These are phyloP conservation scores for Cladosporium sp. DNA, from an alignment of 2,329 filamentous ascomycete species.

Conservation along the genomic window DNA sequence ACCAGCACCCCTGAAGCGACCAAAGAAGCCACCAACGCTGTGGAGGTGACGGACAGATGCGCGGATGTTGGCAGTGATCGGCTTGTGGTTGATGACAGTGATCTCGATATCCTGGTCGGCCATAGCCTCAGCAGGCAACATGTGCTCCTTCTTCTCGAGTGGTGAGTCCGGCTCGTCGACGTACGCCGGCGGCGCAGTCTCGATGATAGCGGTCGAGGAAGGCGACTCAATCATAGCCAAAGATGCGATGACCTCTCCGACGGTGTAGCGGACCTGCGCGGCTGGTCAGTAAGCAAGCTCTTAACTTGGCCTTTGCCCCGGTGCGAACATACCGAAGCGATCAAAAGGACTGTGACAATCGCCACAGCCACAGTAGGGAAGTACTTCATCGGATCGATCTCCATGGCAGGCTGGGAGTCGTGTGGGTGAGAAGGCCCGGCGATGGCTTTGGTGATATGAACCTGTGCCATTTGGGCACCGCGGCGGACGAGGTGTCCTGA, in stretches of 20 bases:
- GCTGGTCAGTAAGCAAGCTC: slow-evolving; percentile 8
- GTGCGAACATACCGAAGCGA: slow-evolving; percentile 35
- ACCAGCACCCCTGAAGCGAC: slow-evolving; percentile 33
- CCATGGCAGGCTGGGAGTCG: slow-evolving; percentile 17
- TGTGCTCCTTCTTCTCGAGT: slow-evolving; percentile 35
- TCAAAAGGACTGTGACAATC: slow-evolving; percentile 38
- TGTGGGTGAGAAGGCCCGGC: slow-evolving; percentile 18
- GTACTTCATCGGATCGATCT: slow-evolving; percentile 25
- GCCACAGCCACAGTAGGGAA: slow-evolving; percentile 32
- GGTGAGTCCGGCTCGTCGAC: slow-evolving; percentile 47
- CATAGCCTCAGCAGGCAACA: slow-evolving; percentile 25
- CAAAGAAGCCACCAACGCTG: slow-evolving; percentile 32
- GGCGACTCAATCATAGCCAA: slow-evolving; percentile 63
- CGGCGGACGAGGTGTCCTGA: slow-evolving; percentile 33
- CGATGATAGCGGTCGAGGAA: slow-evolving; percentile 46
- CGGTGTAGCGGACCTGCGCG: slow-evolving; percentile 48
- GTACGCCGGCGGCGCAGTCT: slow-evolving; percentile 41
- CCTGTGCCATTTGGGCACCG: slow-evolving; percentile 27
- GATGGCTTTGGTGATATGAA: slow-evolving; percentile 20
- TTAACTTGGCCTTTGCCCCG: background rate
- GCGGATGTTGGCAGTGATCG: slow-evolving; percentile 59
- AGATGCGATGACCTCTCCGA: slow-evolving; percentile 56
- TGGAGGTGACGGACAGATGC: slow-evolving; percentile 58
- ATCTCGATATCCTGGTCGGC: slow-evolving; percentile 35
- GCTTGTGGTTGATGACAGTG: slow-evolving; percentile 48